Evolutionary conservation across 164 flowering plant species (phyloP), one percentile per base, ranked within the genome.

Genomic region (Annona cherimola): DNA sequence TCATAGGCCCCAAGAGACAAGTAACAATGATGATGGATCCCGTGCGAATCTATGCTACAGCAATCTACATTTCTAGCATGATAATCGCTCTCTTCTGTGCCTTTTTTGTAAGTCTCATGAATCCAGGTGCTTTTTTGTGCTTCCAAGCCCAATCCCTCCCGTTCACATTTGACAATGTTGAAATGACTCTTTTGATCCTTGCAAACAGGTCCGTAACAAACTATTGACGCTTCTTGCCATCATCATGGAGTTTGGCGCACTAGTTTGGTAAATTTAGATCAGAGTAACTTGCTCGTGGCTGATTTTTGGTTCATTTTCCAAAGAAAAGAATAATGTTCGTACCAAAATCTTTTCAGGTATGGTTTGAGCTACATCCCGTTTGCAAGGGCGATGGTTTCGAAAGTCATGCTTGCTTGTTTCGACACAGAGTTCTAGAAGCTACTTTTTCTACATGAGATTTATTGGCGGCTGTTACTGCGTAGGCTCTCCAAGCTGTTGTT

Each of bases 11-110:
- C 43, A 87, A 90, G 75, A 78, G 93, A 74, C 98, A 94, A 83
- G 78, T 92, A 70, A 81, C 86, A 2, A 87, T 94, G 98, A 94
- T 94, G 97, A 91, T 94, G 81, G 98, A 94, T 74, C 96, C 98
- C 75, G 98, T 86, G 67, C 97, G 98, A 6, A 87, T 94, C 4
- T 94, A 90, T 78, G 98, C 98, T 57, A 94, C 98, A 60, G 92
- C 95, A 20, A 63, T 86, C 71, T 94, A 84, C 80, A 81, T 90
- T 77, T 96, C 92, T 8, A 90, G 96, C 68, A 87, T 92, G 40
- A 82, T 94, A 35, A 62, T 92, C 70, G 90, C 98, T 20, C 84
- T 94, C 46, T 86, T 94, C 77, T 89, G 90, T 82, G 96, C 98
- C 68, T 86, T 94, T 76, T 94, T 89, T 81, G 98, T 94, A 80